These are phyloP conservation scores for Penicillium atrosanguineum DNA, from an alignment of 495 filamentous ascomycete genomes.

Conservation along the genomic window DNA sequence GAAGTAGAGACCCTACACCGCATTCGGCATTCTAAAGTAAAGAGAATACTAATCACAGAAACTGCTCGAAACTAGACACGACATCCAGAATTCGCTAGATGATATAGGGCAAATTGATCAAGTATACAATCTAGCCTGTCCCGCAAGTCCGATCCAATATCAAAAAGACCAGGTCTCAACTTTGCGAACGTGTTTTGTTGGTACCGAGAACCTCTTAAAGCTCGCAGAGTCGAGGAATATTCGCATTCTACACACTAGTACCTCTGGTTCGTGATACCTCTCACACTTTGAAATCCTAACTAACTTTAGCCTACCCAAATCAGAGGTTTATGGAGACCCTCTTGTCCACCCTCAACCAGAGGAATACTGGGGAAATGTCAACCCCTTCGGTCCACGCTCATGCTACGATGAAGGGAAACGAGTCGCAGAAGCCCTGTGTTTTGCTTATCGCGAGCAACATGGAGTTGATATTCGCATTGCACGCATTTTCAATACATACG, in stretches of 20 bases:
- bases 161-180: conserved; percentile 19
- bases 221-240: conserved; percentile 4
- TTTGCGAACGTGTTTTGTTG: conserved; percentile 13
- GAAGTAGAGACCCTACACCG: conserved; percentile 1
- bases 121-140: conserved; percentile 23
- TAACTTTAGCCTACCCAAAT: background rate
- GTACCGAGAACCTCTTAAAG: conserved; percentile 12
- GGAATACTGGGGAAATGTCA: conserved; percentile 21
- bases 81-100: conserved; percentile 13
- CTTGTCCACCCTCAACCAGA: conserved; percentile 20
- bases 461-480: conserved; percentile 13
- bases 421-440: conserved; percentile 19
- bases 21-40: background rate
- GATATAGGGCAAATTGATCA: conserved; percentile 5
- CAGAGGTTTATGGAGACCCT: conserved; percentile 21
- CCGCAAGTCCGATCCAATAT: conserved; percentile 21
- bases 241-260: conserved; percentile 18
- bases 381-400: conserved; percentile 17
- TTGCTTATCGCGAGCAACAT: conserved; percentile 13
- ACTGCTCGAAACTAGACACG: conserved; percentile 4
- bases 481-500: conserved; percentile 24
- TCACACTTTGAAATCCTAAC: background rate
- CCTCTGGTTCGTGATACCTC: conserved; percentile 7
- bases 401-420: conserved; percentile 25
- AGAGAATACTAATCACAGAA: background rate